Base-by-base conservation (phyloP, 495 filamentous ascomycete species). In the Tuber indicum region DNA sequence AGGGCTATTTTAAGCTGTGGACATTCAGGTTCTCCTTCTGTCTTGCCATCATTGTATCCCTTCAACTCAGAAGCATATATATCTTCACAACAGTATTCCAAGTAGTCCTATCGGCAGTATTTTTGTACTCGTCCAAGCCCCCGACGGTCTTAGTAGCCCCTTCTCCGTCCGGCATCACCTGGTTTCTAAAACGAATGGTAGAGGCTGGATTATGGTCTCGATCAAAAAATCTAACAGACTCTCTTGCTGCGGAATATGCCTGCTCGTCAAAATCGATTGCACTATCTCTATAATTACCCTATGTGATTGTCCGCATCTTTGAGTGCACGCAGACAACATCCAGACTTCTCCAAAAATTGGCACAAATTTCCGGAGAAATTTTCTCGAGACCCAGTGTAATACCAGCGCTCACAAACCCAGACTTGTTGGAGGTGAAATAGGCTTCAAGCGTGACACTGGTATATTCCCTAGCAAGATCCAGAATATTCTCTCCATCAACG, bases 211-310 rank as follows among this genome's bases (percentile, higher is more conserved):
- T 87, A 21, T 92, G 87, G 26, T 39, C 39, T 88, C 90, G 10
- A 93, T 93, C 93, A 81, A 95, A 96, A 73, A 91, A 86, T 90
- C 90, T 88, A 66, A 93, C 88, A 82, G 91, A 93, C 86, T 94
- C 94, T 42, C 93, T 88, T 4, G 90, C 91, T 89, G 95, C 92
- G 0, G 92, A 92, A 81, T 97, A 93, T 4, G 93, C 92, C 84
- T 95, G 91, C 81, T 97, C 93, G 78, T 94, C 93, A 21, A 93
- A 87, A 52, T 87, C 84, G 78, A 89, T 90, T 1, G 70, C 74
- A 14, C n/a, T 23, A 16, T 43, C 4, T 0, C 46, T 45, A 45
- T 42, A 73, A 70, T 80, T 83, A n/a, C 70, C 75, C 5, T 6
- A 43, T 7, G 86, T 85, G 77, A 73, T 76, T 3, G 71, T 82